phyloP scores from a whole-genome alignment of 306 rosid species.

The Vigna radiata region DNA sequence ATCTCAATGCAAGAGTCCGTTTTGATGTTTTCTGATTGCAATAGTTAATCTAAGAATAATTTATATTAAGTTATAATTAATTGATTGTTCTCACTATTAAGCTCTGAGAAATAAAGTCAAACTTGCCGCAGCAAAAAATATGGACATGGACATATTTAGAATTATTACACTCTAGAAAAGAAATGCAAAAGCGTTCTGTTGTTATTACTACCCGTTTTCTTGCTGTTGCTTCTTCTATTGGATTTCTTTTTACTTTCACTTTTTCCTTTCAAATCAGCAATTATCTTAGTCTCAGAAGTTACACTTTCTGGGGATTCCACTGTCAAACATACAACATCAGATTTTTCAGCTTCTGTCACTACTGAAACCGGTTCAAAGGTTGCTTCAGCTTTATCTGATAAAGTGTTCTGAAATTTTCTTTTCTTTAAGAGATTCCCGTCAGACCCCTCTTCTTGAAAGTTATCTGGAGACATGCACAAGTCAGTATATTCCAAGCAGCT shows the following conservation, averaged over 20 bases:
- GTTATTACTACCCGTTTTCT: conserved; percentile 49
- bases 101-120: neutral
- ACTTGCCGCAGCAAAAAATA: neutral
- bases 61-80: neutral
- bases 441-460: conserved; percentile 33
- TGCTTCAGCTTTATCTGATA: conserved; percentile 46
- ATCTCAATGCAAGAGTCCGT: neutral
- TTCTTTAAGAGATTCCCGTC: conserved; percentile 52
- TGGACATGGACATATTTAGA: neutral
- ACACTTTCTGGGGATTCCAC: conserved; percentile 77
- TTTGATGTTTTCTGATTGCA: neutral
- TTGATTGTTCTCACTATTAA: neutral
- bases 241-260: conserved; percentile 59
- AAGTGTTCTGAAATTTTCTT: conserved; percentile 53
- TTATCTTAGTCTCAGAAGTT: conserved; percentile 52
- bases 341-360: conserved; percentile 58
- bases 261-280: conserved; percentile 48
- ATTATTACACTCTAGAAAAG: conserved; percentile 69
- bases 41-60: neutral
- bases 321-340: conserved; percentile 47
- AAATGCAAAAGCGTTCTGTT: conserved; percentile 72
- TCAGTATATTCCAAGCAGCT: conserved; percentile 51
- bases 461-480: conserved; percentile 43
- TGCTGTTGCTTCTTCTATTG: conserved; percentile 56
- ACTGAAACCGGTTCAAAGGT: conserved; percentile 55